Evolutionary conservation across 2,329 filamentous ascomycete species (phyloP).

Genomic region (Pestalotiopsis fici): DNA sequence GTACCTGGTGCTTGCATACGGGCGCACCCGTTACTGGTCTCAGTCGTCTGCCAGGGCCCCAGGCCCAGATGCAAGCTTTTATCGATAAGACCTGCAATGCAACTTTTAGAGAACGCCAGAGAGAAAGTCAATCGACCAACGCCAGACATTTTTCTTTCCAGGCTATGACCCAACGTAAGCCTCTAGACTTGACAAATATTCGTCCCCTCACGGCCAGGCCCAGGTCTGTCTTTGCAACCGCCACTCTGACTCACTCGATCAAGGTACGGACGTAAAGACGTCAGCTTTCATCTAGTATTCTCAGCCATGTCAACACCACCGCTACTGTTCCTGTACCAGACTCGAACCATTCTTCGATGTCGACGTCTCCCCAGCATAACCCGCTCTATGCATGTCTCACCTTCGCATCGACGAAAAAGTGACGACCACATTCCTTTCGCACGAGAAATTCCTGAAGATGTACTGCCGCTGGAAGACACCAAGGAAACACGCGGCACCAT

Average conservation of each 20-base stretch:
- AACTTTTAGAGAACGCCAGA: background rate
- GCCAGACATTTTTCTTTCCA: background rate
- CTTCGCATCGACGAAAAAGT: constrained; percentile 14
- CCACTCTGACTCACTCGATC: background rate
- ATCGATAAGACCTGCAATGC: background rate
- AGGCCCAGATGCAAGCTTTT: background rate
- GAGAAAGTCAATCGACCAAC: background rate
- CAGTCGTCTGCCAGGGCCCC: background rate
- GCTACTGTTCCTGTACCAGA: constrained; percentile 73
- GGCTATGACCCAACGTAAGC: background rate
- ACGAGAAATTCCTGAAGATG: constrained; percentile 30
- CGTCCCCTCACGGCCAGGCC: background rate
- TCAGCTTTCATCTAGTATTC: background rate
- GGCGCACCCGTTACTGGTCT: background rate
- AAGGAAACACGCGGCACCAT: constrained; percentile 42
- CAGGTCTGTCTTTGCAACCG: background rate
- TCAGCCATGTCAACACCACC: constrained; percentile 49
- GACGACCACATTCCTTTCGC: constrained; percentile 54
- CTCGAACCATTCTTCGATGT: constrained; percentile 57
- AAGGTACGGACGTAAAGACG: background rate
- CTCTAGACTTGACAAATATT: background rate
- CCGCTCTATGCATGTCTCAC: constrained; percentile 22
- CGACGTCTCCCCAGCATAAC: constrained; percentile 21
- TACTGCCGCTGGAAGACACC: constrained; percentile 18
- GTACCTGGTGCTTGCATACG: background rate